These are phyloP conservation scores for Phytopythium delawarense DNA, from an alignment of 352 stramenopile species.

Conservation along the genomic window DNA sequence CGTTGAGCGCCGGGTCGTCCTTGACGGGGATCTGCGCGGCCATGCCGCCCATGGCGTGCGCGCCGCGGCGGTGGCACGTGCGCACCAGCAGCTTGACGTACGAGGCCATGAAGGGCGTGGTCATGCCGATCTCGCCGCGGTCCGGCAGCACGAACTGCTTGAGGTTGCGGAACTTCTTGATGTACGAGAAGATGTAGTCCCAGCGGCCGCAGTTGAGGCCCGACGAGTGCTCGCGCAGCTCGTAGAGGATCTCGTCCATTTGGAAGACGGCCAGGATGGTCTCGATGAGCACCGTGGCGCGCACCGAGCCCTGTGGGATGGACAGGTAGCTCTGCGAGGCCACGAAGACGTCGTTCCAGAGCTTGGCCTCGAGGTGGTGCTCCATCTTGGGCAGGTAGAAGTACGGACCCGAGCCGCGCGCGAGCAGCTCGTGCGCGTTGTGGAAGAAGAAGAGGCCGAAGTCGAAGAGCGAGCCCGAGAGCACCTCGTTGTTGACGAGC, in stretches of 20 bases:
- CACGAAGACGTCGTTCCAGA: constrained; percentile 97
- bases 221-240: constrained; percentile 93
- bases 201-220: constrained; percentile 97
- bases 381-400: constrained; percentile 97
- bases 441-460: constrained; percentile 97
- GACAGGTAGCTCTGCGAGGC: constrained; percentile 90
- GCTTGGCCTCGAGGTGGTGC: constrained; percentile 91
- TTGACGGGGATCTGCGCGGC: constrained; percentile 95
- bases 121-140: constrained; percentile 91
- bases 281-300: constrained; percentile 94
- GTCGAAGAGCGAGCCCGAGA: constrained; percentile 93
- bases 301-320: constrained; percentile 89
- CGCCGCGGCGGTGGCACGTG: constrained; percentile 94
- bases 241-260: constrained; percentile 97
- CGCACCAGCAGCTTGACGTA: constrained; percentile 95
- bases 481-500: constrained; percentile 90
- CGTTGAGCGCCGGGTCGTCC: constrained; percentile 87
- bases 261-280: constrained; percentile 96
- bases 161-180: constrained; percentile 94
- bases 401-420: constrained; percentile 87
- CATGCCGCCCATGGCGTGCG: constrained; percentile 97
- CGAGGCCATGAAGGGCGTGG: constrained; percentile 91
- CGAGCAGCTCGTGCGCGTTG: constrained; percentile 89
- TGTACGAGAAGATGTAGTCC: constrained; percentile 98
- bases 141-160: constrained; percentile 92